Conservation (phyloP, 176 grass and related monocot species). For the Ampelocalamus luodianensis region DNA sequence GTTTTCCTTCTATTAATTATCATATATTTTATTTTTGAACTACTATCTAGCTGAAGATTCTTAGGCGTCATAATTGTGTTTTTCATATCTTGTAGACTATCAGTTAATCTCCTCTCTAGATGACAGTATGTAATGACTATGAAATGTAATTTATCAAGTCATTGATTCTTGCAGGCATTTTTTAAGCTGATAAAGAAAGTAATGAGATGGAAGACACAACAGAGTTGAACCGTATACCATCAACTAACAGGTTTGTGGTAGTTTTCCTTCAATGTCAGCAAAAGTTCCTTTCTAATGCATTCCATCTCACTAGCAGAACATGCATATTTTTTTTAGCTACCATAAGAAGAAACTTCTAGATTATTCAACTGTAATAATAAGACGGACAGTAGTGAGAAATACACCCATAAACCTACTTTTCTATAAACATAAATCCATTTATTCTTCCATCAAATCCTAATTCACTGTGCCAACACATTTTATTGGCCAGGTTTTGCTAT, state of each 20-base stretch:
- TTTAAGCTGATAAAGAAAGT: too few species aligned
- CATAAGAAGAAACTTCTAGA: too few species aligned
- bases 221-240: too few species aligned
- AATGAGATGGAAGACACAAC: too few species aligned
- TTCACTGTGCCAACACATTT: slow-evolving; percentile 36
- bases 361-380: background rate
- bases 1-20: background rate
- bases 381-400: slow-evolving; percentile 22
- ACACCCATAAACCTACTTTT: slow-evolving; percentile 2
- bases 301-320: background rate
- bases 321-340: slow-evolving; percentile 32
- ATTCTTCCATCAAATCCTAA: background rate
- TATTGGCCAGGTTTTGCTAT: slow-evolving; percentile 43
- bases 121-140: background rate
- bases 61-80: background rate
- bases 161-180: too few species aligned
- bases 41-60: background rate
- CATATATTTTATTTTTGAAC: background rate
- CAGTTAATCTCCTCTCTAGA: background rate
- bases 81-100: slow-evolving; percentile 13
- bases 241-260: background rate
- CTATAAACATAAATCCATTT: too few species aligned
- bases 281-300: background rate
- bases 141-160: background rate
- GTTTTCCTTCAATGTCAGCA: background rate